These are phyloP conservation scores for Kwoniella mangroviensis DNA, from an alignment of 768 basidiomycete genomes.

Conservation along the genomic window DNA sequence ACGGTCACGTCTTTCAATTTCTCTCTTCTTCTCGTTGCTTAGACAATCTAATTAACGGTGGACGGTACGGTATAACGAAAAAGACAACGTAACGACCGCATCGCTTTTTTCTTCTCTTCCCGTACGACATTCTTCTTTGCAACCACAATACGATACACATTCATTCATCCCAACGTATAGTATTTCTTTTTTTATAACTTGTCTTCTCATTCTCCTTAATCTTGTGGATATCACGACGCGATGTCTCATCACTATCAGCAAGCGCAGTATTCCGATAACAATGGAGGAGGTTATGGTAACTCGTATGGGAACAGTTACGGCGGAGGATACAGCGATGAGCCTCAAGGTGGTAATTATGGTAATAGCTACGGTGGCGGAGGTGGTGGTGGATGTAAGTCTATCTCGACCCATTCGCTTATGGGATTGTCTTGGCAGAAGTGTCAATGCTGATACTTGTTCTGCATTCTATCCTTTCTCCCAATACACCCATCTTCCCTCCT, in stretches of 20 bases:
- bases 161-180: conserved; percentile 2
- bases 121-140: not conserved
- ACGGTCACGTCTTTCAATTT: not conserved
- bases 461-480: not conserved
- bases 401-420: not conserved
- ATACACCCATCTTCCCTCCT: not conserved
- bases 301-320: conserved; percentile 35
- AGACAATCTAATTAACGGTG: not conserved
- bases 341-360: conserved; percentile 29
- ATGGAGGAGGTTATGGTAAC: conserved; percentile 23
- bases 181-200: not conserved
- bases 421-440: conserved; percentile 2
- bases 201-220: not conserved
- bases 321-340: conserved; percentile 47
- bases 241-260: conserved; percentile 47
- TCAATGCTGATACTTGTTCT: conserved; percentile 12
- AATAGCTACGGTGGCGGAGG: conserved; percentile 29
- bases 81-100: conserved; percentile 4
- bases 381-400: conserved; percentile 18
- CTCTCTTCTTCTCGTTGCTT: not conserved
- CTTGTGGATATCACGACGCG: conserved; percentile 10
- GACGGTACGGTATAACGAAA: not conserved
- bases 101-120: not conserved
- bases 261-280: conserved; percentile 43
- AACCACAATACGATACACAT: conserved; percentile 4